phyloP scores from a whole-genome alignment of 257 asterid species.

The Coffea eugenioides region DNA sequence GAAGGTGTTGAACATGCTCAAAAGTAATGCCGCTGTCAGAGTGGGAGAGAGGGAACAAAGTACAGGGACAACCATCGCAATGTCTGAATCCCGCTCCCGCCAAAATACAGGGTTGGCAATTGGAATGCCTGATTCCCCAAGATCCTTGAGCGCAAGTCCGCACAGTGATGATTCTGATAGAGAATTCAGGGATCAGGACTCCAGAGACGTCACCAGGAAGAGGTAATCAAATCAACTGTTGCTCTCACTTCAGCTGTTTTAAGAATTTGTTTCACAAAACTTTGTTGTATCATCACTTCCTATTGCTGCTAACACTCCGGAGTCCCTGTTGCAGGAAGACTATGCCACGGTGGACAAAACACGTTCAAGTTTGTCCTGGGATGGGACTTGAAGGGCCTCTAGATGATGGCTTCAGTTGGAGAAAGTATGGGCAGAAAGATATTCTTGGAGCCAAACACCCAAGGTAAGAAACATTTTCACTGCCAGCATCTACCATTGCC shows the following conservation, averaged over 20 bases:
- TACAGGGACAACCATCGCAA: neutral
- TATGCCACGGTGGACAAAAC: conserved; percentile 47
- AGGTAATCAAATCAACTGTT: conserved; percentile 40
- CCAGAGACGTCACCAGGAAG: conserved; percentile 39
- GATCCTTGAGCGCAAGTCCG: conserved; percentile 42
- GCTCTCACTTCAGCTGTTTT: neutral
- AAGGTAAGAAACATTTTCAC: conserved; percentile 36
- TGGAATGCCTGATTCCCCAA: conserved; percentile 39
- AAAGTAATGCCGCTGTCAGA: neutral
- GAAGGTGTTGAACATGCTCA: conserved; percentile 48
- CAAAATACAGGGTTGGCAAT: conserved; percentile 5
- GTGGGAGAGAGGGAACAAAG: neutral
- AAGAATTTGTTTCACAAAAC: neutral
- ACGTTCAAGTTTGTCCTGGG: conserved; percentile 44
- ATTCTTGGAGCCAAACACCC: conserved; percentile 85
- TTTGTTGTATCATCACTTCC: neutral
- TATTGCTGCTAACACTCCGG: neutral
- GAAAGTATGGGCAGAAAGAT: conserved; percentile 89
- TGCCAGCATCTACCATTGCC: neutral
- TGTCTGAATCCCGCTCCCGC: conserved; percentile 30
- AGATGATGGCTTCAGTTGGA: conserved; percentile 76
- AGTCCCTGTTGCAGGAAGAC: conserved; percentile 34
- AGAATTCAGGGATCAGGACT: conserved; percentile 39
- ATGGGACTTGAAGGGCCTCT: conserved; percentile 54
- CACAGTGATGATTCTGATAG: conserved; percentile 55